A percentile compares a stretch with the other conserved stretches of the same genome.
Evolutionary conservation across 2,329 filamentous ascomycete species (phyloP).

Genomic region (Fusarium protoensiforme): DNA sequence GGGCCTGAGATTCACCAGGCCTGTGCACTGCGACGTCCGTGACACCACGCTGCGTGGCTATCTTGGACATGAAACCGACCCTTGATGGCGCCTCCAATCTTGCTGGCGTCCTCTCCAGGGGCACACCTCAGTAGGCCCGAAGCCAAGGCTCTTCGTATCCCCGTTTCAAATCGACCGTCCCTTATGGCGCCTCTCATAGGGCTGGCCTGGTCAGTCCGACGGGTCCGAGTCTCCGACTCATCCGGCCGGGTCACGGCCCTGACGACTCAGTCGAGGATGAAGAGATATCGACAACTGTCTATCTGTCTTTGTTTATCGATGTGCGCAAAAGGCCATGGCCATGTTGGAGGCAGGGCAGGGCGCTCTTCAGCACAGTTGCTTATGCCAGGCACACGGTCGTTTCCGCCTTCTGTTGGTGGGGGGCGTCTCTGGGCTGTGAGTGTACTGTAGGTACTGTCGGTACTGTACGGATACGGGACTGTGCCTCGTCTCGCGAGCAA

Average conservation of each 20-base stretch:
- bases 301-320: neutral
- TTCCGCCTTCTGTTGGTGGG: neutral
- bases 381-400: neutral
- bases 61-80: conserved; percentile 15
- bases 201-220: conserved; percentile 6
- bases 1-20: neutral
- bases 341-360: neutral
- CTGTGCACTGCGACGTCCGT: conserved; percentile 9
- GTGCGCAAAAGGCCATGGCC: neutral
- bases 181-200: conserved; percentile 6
- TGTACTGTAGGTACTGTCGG: neutral
- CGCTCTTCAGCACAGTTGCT: neutral
- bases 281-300: neutral
- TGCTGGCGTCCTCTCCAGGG: conserved; percentile 1
- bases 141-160: conserved; percentile 10
- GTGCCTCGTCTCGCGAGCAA: neutral
- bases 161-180: conserved; percentile 4
- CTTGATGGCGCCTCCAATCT: conserved; percentile 4
- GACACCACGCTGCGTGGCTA: conserved; percentile 24
- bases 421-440: conserved; percentile 1
- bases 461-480: neutral
- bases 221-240: conserved; percentile 12
- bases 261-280: neutral
- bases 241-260: conserved; percentile 8
- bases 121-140: conserved; percentile 1